These are phyloP conservation scores for Arachis monticola DNA, from an alignment of 331 rosid species.

Conservation along the genomic window DNA sequence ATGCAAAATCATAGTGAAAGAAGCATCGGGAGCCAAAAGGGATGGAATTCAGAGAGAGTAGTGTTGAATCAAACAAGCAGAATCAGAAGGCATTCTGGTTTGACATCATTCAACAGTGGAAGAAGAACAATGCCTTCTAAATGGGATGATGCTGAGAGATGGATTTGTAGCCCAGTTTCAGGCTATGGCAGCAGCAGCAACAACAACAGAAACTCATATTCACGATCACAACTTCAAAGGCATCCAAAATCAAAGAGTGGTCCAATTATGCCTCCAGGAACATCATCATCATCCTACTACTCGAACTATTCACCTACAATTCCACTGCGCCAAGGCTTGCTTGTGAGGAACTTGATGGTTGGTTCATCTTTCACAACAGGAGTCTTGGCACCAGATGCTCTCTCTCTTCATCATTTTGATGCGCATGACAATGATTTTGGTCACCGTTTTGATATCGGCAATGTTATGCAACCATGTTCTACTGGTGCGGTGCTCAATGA, in stretches of 20 bases:
- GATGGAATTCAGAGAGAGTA: constrained; percentile 82
- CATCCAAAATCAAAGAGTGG: constrained; percentile 87
- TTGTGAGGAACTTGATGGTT: constrained; percentile 46
- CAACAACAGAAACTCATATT: constrained; percentile 36
- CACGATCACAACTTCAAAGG: constrained; percentile 58
- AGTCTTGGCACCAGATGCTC: constrained; percentile 67
- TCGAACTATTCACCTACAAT: constrained; percentile 54
- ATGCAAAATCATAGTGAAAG: constrained; percentile 52
- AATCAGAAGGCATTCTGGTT: constrained; percentile 42
- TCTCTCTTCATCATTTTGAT: constrained; percentile 47
- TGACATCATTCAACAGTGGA: constrained; percentile 73
- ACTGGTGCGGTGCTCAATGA: constrained; percentile 27
- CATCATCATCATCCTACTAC: constrained; percentile 33
- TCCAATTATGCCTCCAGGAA: constrained; percentile 70
- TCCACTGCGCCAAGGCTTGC: constrained; percentile 54
- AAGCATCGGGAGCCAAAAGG: constrained; percentile 58
- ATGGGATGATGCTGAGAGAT: constrained; percentile 98
- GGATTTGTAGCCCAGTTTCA: constrained; percentile 87
- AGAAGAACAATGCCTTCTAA: constrained; percentile 83
- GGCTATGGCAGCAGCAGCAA: constrained; percentile 39
- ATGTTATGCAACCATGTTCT: constrained; percentile 43
- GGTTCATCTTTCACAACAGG: constrained; percentile 78
- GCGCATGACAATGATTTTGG: constrained; percentile 59
- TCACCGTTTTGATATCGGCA: constrained; percentile 38
- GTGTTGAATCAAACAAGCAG: constrained; percentile 46